Conservation (phyloP, 495 filamentous ascomycete genomes). For the Articulospora tetracladia region DNA sequence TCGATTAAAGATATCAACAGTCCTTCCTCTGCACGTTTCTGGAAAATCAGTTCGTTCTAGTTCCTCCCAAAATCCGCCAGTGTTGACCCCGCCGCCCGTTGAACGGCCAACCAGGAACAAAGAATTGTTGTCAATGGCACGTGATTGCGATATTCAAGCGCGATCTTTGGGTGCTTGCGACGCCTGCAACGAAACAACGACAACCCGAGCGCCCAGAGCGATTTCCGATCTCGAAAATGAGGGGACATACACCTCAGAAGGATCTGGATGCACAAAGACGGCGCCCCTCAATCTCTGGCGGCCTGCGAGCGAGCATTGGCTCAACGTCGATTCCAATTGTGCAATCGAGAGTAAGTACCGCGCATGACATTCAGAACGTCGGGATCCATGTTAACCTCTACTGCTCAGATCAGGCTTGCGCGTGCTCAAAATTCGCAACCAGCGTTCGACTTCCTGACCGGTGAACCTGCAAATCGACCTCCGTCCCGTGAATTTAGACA, state of each 20-base stretch:
- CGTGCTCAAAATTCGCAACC: constrained; percentile 48
- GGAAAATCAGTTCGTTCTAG: background rate
- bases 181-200: background rate
- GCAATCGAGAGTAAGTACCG: constrained; percentile 40
- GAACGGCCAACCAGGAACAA: background rate
- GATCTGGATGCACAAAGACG: constrained; percentile 13
- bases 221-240: constrained; percentile 10
- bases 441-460: constrained; percentile 58
- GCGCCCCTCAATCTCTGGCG: constrained; percentile 14
- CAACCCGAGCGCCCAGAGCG: constrained; percentile 4
- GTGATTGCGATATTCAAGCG: background rate
- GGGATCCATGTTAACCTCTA: background rate
- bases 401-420: constrained; percentile 29
- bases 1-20: too few species aligned
- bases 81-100: background rate
- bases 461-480: constrained; percentile 35
- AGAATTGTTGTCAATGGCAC: constrained; percentile 10
- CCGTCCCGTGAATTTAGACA: constrained; percentile 32
- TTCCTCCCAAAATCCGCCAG: background rate
- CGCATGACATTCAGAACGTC: constrained; percentile 13
- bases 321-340: constrained; percentile 18
- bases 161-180: background rate
- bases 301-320: constrained; percentile 21
- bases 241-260: constrained; percentile 20
- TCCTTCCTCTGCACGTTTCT: too few species aligned